Base-by-base conservation (phyloP, 2,329 filamentous ascomycete species). In the Alternaria metachromatica region DNA sequence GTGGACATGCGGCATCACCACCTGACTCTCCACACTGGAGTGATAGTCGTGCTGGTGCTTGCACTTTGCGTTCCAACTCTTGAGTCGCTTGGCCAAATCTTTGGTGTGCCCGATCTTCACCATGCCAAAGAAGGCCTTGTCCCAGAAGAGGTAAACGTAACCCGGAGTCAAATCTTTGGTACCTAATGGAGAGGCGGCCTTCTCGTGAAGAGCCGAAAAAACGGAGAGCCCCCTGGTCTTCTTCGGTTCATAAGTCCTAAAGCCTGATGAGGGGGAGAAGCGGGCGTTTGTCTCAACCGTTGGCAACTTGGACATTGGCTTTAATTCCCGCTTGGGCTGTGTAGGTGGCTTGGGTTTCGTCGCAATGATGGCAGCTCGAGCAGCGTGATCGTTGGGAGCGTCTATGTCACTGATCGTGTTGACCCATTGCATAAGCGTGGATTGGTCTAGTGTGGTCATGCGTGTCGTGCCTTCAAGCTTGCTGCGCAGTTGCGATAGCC, bases 1-100 rank as follows among this genome's bases (percentile, higher is more conserved):
- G 78, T 95, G 90, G 41, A 90, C 90, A 79, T 94, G 92, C 2
- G 92, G 91, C 28, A 95, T 90, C 80, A 92, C 93, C 5, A 48
- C 87, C 85, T 18, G 79, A 20, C 4, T 58, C 25, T 13, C 67
- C 23, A 15, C 2, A 18, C 26, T 7, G 4, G 55, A 49, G 26
- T 54, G 68, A 58, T 68, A 70, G 1, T 30, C 18, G 10, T 68
- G 54, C 15, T 44, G 44, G 12, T 2, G 55, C 30, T 64, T 63
- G 60, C 70, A 72, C 13, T 56, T 3, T 0, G 10, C 1, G 11
- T 69, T 58, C 67, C 70, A 72, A 4, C 62, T 4, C 21, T 63
- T 55, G 3, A 71, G 44, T 1, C 67, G 64, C 13, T 9, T 8
- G 1, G 65, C 15, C 2, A 68, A 53, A 49, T 72, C 18, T 0